Base-by-base conservation (phyloP, 495 filamentous ascomycete genomes). In the Cetradonia linearis region DNA sequence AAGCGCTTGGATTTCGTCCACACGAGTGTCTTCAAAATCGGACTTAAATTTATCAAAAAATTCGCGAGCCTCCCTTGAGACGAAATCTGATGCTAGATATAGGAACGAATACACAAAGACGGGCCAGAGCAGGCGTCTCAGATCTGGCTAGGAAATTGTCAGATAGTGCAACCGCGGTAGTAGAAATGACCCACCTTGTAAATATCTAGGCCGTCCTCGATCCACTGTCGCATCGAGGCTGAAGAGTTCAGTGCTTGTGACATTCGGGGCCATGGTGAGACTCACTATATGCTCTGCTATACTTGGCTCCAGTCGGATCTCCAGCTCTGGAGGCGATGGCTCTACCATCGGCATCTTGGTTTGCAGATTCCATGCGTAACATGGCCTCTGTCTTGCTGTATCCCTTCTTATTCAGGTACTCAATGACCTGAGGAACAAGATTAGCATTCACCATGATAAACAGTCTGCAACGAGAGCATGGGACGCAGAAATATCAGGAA, bases 331-430 rank as follows among this genome's bases (percentile, higher is more conserved):
- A 63, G 13, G 74, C 76, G n/a, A 90, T 77, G 9, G 87, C 86
- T 47, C 81, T 76, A 34, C 88, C 89, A 64, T 92, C 86, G 44
- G 83, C 82, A 60, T 90, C 88, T 49, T 87, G 78, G 62, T 86
- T 81, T 3, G 81, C 82, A n/a, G 91, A 94, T 67, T 98, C 93
- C 71, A 88, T 84, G 16, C 94, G 84, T 48, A 98, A 86, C 76
- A 90, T 91, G 16, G 92, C 88, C 68, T 98, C 93, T 1, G 93
- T 97, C 27, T 86, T 83, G 50, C 80, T 88, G 70, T 96, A 98
- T 2, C 93, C 93, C 68, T 96, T 96, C 73, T 98, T 98, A 53
- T 86, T 82, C 14, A 98, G 76, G 70, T 98, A 98, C 65, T 98
- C 93, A 25, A 96, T 93, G 36, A 98, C 91, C 91, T 94, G 64